Conservation (phyloP, 495 filamentous ascomycete genomes). For the Chaetomidium leptoderma region DNA sequence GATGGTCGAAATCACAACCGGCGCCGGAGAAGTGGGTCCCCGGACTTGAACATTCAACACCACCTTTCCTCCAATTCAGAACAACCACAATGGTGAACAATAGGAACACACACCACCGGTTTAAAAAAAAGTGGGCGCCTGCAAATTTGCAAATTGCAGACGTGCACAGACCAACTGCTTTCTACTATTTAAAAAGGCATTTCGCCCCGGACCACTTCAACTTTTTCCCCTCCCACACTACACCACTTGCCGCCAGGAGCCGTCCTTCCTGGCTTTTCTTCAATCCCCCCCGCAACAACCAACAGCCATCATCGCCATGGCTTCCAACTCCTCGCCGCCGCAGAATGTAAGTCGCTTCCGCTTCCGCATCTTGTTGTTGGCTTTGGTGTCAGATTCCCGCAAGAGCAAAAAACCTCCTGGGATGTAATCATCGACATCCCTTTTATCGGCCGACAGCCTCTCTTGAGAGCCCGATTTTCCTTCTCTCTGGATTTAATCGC, state of each 20-base stretch:
- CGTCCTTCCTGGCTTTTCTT: no score
- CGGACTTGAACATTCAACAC: background rate
- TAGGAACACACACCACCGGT: no score
- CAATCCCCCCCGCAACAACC: background rate
- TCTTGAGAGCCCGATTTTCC: background rate
- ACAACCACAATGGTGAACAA: background rate
- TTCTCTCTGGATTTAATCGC: background rate
- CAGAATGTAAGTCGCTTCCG: background rate
- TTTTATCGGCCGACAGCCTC: background rate
- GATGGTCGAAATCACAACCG: no score
- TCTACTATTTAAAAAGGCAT: background rate
- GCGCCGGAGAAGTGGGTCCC: background rate
- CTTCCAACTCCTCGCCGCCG: background rate
- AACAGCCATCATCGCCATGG: background rate
- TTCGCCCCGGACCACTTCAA: background rate
- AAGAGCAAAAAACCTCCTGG: background rate
- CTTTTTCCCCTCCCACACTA: background rate
- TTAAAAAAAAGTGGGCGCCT: background rate
- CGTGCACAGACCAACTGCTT: background rate
- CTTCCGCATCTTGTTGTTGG: background rate
- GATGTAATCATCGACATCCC: background rate
- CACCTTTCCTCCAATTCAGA: background rate
- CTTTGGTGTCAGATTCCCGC: background rate
- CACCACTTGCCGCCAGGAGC: background rate
- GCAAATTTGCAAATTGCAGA: background rate